Evolutionary conservation across 1,284 basidiomycete genomes (phyloP).

Genomic region (Trametes polyzona): DNA sequence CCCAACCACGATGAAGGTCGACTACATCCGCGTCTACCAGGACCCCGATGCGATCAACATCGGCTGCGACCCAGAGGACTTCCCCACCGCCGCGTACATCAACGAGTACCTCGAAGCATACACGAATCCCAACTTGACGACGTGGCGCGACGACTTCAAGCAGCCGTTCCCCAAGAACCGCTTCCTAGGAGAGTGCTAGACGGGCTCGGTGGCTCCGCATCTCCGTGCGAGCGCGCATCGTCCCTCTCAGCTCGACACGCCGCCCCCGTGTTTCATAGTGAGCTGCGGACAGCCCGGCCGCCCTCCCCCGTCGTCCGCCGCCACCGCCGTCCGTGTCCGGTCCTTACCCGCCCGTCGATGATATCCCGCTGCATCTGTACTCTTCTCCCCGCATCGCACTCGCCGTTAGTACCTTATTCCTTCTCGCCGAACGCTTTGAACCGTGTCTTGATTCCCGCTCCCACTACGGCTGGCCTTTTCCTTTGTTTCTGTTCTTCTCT

Average conservation of each 20-base stretch:
- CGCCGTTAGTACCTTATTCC: slow-evolving; percentile 1
- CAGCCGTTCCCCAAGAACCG: slow-evolving; percentile 68
- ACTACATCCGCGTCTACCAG: slow-evolving; percentile 87
- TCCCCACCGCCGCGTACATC: slow-evolving; percentile 80
- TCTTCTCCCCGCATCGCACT: neutral
- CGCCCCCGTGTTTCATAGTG: neutral
- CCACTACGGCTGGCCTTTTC: neutral
- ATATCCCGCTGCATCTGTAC: slow-evolving; percentile 4
- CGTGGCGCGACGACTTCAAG: slow-evolving; percentile 53
- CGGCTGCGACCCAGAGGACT: slow-evolving; percentile 81
- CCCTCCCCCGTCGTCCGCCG: neutral
- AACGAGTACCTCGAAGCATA: slow-evolving; percentile 54
- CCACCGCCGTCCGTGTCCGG: slow-evolving; percentile 1
- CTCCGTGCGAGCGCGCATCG: neutral
- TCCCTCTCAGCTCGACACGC: neutral
- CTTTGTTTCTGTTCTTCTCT: too few species aligned
- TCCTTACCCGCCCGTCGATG: neutral
- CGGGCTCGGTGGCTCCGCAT: neutral
- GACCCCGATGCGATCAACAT: slow-evolving; percentile 67
- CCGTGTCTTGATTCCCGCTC: neutral
- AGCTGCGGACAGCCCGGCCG: neutral
- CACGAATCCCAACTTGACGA: slow-evolving; percentile 46
- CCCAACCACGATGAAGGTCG: slow-evolving; percentile 73
- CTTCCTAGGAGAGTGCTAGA: slow-evolving; percentile 38
- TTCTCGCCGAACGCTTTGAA: neutral